Conservation (phyloP, 140 eudicot genomes). For the Bidens hawaiensis region DNA sequence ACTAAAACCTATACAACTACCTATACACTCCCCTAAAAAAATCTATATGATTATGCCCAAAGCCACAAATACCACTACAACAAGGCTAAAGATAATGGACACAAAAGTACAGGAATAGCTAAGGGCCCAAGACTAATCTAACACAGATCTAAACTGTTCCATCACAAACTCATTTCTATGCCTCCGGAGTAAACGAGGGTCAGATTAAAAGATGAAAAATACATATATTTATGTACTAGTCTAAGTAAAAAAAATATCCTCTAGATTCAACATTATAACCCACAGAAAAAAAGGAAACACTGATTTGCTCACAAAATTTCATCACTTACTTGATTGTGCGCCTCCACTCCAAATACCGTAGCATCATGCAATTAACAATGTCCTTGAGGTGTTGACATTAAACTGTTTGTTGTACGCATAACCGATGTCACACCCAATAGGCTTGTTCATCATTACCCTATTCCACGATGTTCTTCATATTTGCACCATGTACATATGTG, state of each 20-base stretch:
- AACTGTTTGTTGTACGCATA: slow-evolving; percentile 11
- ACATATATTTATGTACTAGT: not conserved
- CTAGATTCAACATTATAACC: slow-evolving; percentile 7
- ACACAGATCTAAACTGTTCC: not conserved
- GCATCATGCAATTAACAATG: slow-evolving; percentile 28
- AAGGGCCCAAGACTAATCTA: too few species aligned
- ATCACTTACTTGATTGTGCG: slow-evolving; percentile 45
- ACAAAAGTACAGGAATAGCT: too few species aligned
- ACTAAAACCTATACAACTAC: too few species aligned
- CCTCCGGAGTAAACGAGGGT: slow-evolving; percentile 9
- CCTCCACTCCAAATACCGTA: slow-evolving; percentile 38
- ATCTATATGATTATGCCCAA: too few species aligned
- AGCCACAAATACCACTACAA: too few species aligned
- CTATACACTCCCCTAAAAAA: too few species aligned
- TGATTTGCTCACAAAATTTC: slow-evolving; percentile 21
- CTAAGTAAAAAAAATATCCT: slow-evolving; percentile 10
- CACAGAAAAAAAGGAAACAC: slow-evolving; percentile 6
- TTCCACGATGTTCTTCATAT: slow-evolving; percentile 12
- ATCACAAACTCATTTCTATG: slow-evolving; percentile 1
- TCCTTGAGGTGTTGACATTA: slow-evolving; percentile 22
- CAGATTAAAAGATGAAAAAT: not conserved
- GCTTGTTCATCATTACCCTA: slow-evolving; percentile 21
- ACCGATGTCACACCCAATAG: slow-evolving; percentile 17
- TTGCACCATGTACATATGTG: slow-evolving; percentile 17
- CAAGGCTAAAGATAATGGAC: too few species aligned